Evolutionary conservation across 306 rosid species (phyloP).

Genomic region (Cicer bijugum): DNA sequence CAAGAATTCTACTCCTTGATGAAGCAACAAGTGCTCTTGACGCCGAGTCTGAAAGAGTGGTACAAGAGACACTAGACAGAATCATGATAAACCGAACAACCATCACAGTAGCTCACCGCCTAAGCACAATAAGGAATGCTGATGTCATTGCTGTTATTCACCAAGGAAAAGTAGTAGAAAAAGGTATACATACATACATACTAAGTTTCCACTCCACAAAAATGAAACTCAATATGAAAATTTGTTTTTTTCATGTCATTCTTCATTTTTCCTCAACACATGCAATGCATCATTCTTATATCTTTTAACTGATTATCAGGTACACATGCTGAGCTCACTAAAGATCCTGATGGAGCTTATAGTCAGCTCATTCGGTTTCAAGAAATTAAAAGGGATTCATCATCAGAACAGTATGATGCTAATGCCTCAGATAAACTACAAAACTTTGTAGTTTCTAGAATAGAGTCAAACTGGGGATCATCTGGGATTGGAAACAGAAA

Average conservation of each 20-base stretch:
- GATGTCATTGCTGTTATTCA: constrained; percentile 63
- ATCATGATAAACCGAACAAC: constrained; percentile 65
- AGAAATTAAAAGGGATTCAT: constrained; percentile 49
- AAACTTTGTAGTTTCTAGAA: constrained; percentile 45
- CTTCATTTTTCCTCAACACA: constrained; percentile 15
- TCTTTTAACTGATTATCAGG: constrained; percentile 59
- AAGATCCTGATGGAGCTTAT: constrained; percentile 67
- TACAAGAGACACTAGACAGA: constrained; percentile 67
- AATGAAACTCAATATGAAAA: constrained; percentile 9
- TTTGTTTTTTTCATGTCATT: neutral
- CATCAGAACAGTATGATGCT: constrained; percentile 48
- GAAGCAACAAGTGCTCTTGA: constrained; percentile 76
- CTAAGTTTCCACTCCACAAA: too few relatives aligned
- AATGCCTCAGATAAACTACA: constrained; percentile 47
- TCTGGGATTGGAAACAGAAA: constrained; percentile 58
- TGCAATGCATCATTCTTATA: constrained; percentile 3
- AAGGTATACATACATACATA: constrained; percentile 47
- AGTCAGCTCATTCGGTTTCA: constrained; percentile 69
- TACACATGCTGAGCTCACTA: constrained; percentile 59
- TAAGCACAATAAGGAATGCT: constrained; percentile 65
- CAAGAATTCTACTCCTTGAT: constrained; percentile 67
- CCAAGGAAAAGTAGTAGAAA: constrained; percentile 62
- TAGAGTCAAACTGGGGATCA: constrained; percentile 54
- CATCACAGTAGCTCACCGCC: constrained; percentile 68
- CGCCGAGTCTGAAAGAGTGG: constrained; percentile 63